A percentile compares a stretch with the other conserved stretches of the same genome.
phyloP scores from a whole-genome alignment of 139 green algal genomes.

The Coelastrella sp. region DNA sequence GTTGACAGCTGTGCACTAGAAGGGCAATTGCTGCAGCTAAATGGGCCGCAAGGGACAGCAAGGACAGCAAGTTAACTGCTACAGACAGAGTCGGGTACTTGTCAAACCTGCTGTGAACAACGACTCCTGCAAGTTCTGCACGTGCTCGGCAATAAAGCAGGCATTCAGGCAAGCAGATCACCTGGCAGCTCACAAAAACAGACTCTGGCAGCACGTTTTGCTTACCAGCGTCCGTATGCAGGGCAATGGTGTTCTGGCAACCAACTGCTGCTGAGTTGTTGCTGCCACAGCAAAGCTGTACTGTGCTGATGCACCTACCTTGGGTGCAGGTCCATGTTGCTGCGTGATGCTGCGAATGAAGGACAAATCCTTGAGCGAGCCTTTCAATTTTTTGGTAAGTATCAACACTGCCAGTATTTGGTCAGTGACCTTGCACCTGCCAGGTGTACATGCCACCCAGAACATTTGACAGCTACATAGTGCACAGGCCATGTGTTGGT shows the following conservation, averaged over 20 bases:
- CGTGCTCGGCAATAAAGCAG: background rate
- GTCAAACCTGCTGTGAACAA: background rate
- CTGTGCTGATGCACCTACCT: background rate
- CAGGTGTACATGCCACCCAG: background rate
- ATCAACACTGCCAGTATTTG: slow-evolving; percentile 42
- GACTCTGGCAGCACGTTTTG: background rate
- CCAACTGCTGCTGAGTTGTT: background rate
- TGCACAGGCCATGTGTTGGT: too few relatives aligned
- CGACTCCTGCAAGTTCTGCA: background rate
- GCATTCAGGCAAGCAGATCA: background rate
- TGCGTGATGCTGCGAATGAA: slow-evolving; percentile 35
- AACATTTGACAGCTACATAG: background rate
- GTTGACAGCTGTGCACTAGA: too few relatives aligned
- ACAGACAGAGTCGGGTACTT: background rate
- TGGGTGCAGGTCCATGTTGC: slow-evolving; percentile 18
- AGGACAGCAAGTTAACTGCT: background rate
- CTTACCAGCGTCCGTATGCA: background rate
- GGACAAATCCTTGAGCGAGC: slow-evolving; percentile 48
- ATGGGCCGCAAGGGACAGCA: background rate
- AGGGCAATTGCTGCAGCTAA: too few relatives aligned
- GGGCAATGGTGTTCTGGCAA: background rate
- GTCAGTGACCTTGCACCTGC: background rate
- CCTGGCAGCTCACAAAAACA: background rate
- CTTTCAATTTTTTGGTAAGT: slow-evolving; percentile 71
- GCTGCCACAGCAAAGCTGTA: background rate